phyloP scores from a whole-genome alignment of 2,329 filamentous ascomycete species.

The Penicillium sp. region DNA sequence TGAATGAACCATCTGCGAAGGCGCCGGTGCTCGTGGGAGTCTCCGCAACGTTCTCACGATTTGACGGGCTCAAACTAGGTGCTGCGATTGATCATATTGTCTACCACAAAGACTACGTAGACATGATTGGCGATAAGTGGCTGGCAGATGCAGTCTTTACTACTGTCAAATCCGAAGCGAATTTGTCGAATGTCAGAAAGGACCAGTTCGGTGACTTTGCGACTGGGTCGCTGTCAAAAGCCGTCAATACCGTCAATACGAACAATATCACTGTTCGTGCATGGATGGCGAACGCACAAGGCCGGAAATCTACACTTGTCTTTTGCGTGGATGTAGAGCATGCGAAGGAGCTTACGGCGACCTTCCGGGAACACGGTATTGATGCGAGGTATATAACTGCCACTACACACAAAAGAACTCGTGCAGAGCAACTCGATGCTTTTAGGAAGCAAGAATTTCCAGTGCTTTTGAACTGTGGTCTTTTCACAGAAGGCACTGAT shows the following conservation, averaged over 20 bases:
- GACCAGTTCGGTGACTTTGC: conserved; percentile 75
- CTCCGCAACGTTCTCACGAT: conserved; percentile 75
- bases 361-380: conserved; percentile 73
- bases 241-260: conserved; percentile 74
- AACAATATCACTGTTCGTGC: conserved; percentile 83
- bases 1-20: conserved; percentile 51
- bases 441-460: conserved; percentile 78
- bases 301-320: conserved; percentile 79
- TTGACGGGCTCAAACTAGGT: conserved; percentile 79
- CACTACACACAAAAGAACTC: conserved; percentile 67
- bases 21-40: conserved; percentile 79
- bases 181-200: conserved; percentile 69
- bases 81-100: conserved; percentile 91
- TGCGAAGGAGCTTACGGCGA: conserved; percentile 68
- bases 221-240: conserved; percentile 70
- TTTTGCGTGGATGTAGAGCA: conserved; percentile 93
- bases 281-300: conserved; percentile 74
- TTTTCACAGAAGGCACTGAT: conserved; percentile 96
- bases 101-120: conserved; percentile 81
- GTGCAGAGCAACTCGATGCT: conserved; percentile 67
- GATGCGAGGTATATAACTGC: conserved; percentile 87
- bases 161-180: conserved; percentile 78
- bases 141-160: conserved; percentile 90
- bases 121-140: conserved; percentile 88
- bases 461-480: conserved; percentile 88